phyloP scores from a whole-genome alignment of 306 rosid species.

The Hippophae rhamnoides region DNA sequence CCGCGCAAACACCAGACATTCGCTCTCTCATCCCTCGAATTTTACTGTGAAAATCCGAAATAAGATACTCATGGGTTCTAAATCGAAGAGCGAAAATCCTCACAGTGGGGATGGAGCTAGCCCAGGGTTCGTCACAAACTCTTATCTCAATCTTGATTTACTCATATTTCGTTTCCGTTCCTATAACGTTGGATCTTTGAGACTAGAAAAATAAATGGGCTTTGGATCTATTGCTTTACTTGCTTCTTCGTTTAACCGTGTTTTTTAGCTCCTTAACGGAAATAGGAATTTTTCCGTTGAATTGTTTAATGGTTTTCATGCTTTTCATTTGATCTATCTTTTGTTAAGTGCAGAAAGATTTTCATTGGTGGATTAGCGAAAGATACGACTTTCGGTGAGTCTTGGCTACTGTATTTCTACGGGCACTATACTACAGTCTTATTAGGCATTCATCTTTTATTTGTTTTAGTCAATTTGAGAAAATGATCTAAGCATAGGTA shows the following conservation, averaged over 20 bases:
- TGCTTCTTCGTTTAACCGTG: neutral
- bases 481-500: too few relatives aligned
- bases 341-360: constrained; percentile 54
- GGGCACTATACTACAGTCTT: neutral
- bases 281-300: neutral
- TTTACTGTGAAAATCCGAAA: neutral
- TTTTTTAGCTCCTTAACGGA: neutral
- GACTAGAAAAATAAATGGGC: neutral
- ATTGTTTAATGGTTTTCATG: neutral
- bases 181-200: neutral
- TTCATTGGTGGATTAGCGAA: constrained; percentile 94
- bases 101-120: constrained; percentile 78
- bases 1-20: too few relatives aligned
- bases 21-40: too few relatives aligned
- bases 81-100: constrained; percentile 47
- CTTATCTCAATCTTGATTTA: neutral
- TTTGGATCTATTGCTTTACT: neutral
- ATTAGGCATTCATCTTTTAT: neutral
- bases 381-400: constrained; percentile 64
- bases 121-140: constrained; percentile 55
- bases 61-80: constrained; percentile 43
- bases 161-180: neutral
- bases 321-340: neutral
- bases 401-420: neutral
- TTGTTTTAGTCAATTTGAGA: neutral